phyloP scores from a whole-genome alignment of 257 asterid genomes.

The Rubia yunnanensis region DNA sequence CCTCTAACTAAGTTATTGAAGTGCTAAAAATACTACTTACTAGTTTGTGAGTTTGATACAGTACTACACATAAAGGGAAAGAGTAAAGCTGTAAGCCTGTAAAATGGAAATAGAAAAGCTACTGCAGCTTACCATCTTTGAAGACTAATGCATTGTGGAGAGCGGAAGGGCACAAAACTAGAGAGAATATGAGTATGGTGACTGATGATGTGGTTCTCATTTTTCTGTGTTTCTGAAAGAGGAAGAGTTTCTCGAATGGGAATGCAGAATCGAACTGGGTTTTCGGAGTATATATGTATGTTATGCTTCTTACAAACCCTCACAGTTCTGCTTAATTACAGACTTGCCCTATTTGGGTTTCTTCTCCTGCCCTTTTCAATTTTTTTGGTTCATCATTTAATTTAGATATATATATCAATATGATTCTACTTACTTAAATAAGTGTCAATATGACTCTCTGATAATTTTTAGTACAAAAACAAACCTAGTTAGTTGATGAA shows the following conservation, averaged over 20 bases:
- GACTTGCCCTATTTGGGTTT: conserved; percentile 23
- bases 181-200: conserved; percentile 23
- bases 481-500: too few species aligned
- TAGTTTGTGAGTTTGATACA: neutral
- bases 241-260: conserved; percentile 16
- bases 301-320: conserved; percentile 21
- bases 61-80: neutral
- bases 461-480: too few species aligned
- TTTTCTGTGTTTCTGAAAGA: neutral
- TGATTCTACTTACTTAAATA: too few species aligned
- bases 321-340: conserved; percentile 27
- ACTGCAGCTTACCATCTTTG: conserved; percentile 48
- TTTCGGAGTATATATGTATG: conserved; percentile 59
- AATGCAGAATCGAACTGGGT: neutral
- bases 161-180: conserved; percentile 33
- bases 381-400: too few species aligned
- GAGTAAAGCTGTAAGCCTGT: neutral
- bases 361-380: too few species aligned
- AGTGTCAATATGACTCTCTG: too few species aligned
- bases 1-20: too few species aligned
- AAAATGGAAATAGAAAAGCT: neutral
- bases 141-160: conserved; percentile 37
- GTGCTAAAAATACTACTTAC: too few species aligned
- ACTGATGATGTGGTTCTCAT: conserved; percentile 18
- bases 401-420: too few species aligned